Evolutionary conservation across 2,329 filamentous ascomycete genomes (phyloP), one percentile per base, ranked within the genome.

Genomic region (Microsporum canis): DNA sequence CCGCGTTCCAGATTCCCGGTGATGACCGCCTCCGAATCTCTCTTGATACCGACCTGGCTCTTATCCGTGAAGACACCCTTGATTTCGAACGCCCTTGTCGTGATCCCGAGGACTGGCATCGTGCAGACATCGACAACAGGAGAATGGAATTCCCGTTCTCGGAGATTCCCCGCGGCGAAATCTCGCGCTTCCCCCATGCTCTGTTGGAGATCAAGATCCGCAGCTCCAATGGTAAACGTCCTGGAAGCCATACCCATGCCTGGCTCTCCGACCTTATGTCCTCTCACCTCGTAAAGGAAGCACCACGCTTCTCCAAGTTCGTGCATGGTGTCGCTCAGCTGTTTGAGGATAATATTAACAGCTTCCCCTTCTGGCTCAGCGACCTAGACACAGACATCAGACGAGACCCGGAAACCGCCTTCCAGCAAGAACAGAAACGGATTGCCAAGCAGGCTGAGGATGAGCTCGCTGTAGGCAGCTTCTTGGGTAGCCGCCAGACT

Each of bases 331-430:
- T 95, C 3, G 91, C 92, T 5, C 86, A 87, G 43, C 80, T 99
- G 1, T 97, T 97, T 67, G 94, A 97, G 69, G 90, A 99, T 73
- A 85, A 96, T 70, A 91, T 99, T 73, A 97, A 97, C 76, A 91
- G 85, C 64, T 85, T 97, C 69, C 94, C 94, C 12, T 96, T 97
- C 78, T 99, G 94, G 94, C 82, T 97, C 38, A 87, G 87, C 68
- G 88, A 95, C 64, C 81, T 97, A 49, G 92, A 96, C 71, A 89
- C 84, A 36, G 94, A 99, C 71, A 99, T 99, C 70, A 87, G 92
- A 66, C 90, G 89, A 71, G 91, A 97, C 71, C 94, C 94, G 0
- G 88, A 94, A 71, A 82, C 84, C 64, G 92, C 92, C 0, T 96
- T 95, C 71, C 88, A 95, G 65, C 88, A 94, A 68, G 91, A 97